These are phyloP conservation scores for Aspergillus candidus DNA, from an alignment of 2,329 filamentous ascomycete species.

Conservation along the genomic window DNA sequence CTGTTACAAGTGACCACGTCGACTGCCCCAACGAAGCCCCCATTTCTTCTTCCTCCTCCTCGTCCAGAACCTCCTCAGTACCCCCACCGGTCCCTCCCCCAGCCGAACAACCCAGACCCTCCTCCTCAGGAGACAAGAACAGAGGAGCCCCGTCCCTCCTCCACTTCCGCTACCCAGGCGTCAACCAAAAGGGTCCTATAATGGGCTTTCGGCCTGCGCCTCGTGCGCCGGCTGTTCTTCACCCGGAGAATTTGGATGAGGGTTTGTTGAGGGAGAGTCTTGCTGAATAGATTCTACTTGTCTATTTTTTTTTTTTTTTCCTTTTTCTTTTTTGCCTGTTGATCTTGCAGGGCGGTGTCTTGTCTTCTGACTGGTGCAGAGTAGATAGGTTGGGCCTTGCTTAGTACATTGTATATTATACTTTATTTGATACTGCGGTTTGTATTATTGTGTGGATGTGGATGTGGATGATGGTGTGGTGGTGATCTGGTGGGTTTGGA, in stretches of 20 bases:
- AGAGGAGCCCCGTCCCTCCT: slow-evolving; percentile 10
- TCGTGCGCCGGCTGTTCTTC: slow-evolving; percentile 51
- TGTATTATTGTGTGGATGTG: neutral
- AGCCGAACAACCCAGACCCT: slow-evolving; percentile 58
- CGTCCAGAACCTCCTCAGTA: slow-evolving; percentile 38
- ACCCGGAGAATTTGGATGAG: slow-evolving; percentile 53
- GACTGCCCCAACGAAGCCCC: slow-evolving; percentile 4
- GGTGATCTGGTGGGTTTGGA: no score
- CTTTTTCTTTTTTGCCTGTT: slow-evolving; percentile 2
- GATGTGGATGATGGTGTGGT: no score
- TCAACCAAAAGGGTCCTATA: slow-evolving; percentile 72
- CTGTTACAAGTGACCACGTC: slow-evolving; percentile 22
- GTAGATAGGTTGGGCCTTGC: no score
- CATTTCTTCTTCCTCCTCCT: slow-evolving; percentile 9
- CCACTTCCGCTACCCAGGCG: slow-evolving; percentile 56
- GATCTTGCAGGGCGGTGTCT: slow-evolving; percentile 4
- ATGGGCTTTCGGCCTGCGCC: slow-evolving; percentile 61
- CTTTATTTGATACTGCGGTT: neutral
- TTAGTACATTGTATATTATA: slow-evolving; percentile 1
- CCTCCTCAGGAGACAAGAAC: slow-evolving; percentile 52
- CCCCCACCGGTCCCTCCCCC: slow-evolving; percentile 23
- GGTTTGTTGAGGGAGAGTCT: slow-evolving; percentile 58
- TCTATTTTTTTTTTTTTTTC: slow-evolving; percentile 1
- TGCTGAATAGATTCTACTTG: slow-evolving; percentile 31
- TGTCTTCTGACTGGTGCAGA: no score